Base-by-base conservation (phyloP, 129 eudicot species). In the Flaveria trinervia region DNA sequence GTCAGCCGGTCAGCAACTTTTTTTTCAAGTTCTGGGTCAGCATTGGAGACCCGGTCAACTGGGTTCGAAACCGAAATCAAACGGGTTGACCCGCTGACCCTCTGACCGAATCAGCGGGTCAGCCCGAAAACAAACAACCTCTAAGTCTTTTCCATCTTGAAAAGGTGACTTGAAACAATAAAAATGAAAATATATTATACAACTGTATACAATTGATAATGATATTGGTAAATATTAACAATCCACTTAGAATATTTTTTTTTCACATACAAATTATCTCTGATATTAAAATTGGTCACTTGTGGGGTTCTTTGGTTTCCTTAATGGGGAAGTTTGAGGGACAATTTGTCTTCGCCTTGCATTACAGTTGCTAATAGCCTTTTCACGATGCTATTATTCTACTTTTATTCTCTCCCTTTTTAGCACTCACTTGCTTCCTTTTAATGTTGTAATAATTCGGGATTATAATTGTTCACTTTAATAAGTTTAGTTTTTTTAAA, bases 241-340 rank as follows among this genome's bases (percentile, higher is more conserved):
- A 1, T 36, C 41, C 41, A 36, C 41, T 36, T 36, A 36, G 41
- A 36, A 36, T 36, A 36, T 5, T 0, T 5, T 5, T 1, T 54
- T 54, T 54, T 57, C 36, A 3, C 10, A 57, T 57, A 57, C 16
- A 57, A 57, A 57, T 57, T 12, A 57, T 57, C 33, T 57, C 7
- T 57, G 16, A 9, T 57, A 25, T 25, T 56, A 56, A 67, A 41
- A 9, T 61, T 11, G 28, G 76, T 54, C 51, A 72, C 15, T 72
- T 54, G 77, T 72, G 77, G 77, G 77, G 77, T 54, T 54, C 9
- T 72, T 54, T 55, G 77, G 77, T 72, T 72, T 55, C 77, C 77
- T 54, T 72, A 72, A 36, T 72, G 77, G 77, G 77, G 52, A 72
- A 54, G 66, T 33, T 72, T 36, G 39, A 18, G 13, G 13, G 48